Conservation (phyloP, 2,329 filamentous ascomycete genomes). For the Diaporthe eres region DNA sequence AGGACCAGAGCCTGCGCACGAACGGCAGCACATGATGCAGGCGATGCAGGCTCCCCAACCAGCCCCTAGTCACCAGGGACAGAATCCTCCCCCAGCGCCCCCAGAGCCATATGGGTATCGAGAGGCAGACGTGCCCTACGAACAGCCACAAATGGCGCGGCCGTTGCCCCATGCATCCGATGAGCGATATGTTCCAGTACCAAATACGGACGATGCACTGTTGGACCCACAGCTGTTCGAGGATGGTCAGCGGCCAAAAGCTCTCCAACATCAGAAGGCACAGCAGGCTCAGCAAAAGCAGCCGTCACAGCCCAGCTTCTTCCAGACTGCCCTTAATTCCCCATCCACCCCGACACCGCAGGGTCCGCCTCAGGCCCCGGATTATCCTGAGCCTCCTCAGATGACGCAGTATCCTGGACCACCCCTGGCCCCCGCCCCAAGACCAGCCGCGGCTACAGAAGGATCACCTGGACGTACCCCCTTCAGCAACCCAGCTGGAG, state of each 20-base stretch:
- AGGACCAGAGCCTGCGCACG: slow-evolving; percentile 31
- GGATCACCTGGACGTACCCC: slow-evolving; percentile 41
- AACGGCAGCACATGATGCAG: slow-evolving; percentile 38
- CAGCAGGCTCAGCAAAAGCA: slow-evolving; percentile 31
- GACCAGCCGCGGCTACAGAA: slow-evolving; percentile 13
- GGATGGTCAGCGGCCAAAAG: slow-evolving; percentile 33
- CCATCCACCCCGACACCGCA: slow-evolving; percentile 36
- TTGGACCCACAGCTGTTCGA: slow-evolving; percentile 40
- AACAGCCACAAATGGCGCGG: slow-evolving; percentile 29
- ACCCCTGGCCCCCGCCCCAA: slow-evolving; percentile 16
- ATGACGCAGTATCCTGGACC: slow-evolving; percentile 29
- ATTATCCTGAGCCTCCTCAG: slow-evolving; percentile 38
- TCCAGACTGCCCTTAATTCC: slow-evolving; percentile 41
- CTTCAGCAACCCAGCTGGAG: slow-evolving; percentile 40
- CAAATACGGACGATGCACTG: slow-evolving; percentile 41
- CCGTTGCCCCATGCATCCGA: slow-evolving; percentile 35
- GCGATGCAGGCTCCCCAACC: slow-evolving; percentile 39
- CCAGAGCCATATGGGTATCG: slow-evolving; percentile 34
- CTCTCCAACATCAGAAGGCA: slow-evolving; percentile 35
- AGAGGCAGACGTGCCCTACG: slow-evolving; percentile 33
- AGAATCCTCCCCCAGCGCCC: not conserved
- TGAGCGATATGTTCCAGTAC: slow-evolving; percentile 36
- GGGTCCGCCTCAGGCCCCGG: slow-evolving; percentile 4
- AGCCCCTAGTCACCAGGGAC: slow-evolving; percentile 23
- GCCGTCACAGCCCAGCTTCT: slow-evolving; percentile 41